Conservation (phyloP, 306 rosid species). For the Fragaria vesca region DNA sequence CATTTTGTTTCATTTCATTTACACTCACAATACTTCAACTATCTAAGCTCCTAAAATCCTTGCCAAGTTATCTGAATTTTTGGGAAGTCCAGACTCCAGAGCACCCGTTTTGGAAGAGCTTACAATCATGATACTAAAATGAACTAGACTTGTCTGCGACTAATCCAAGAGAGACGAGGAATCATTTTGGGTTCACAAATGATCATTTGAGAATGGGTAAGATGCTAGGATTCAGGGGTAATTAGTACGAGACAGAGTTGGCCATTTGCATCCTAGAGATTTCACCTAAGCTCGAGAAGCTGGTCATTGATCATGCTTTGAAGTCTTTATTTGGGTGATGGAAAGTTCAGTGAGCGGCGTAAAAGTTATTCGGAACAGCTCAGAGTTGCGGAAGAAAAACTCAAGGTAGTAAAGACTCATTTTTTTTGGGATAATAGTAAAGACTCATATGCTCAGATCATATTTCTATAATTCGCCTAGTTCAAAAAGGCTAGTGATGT, state of each 20-base stretch:
- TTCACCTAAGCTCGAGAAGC: not conserved
- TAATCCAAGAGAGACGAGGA: not conserved
- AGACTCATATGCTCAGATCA: not conserved
- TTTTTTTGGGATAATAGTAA: no score
- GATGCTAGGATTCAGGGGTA: not conserved
- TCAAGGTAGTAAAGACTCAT: not conserved
- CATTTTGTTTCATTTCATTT: not conserved
- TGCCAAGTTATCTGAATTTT: no score
- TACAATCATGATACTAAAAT: no score
- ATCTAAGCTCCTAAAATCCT: no score
- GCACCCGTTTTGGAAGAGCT: not conserved
- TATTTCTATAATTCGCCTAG: not conserved
- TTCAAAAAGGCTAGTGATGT: no score
- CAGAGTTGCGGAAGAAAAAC: not conserved
- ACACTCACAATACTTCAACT: not conserved
- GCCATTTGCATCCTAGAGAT: no score
- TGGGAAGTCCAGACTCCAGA: no score
- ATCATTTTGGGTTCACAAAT: not conserved
- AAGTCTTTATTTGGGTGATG: not conserved
- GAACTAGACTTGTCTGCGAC: no score
- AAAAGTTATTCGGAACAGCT: not conserved
- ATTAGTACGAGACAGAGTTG: not conserved
- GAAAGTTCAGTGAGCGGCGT: not conserved
- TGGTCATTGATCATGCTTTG: not conserved
- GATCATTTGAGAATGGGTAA: not conserved